Evolutionary conservation across 2,329 filamentous ascomycete genomes (phyloP).

Genomic region (Penicillium crustosum): DNA sequence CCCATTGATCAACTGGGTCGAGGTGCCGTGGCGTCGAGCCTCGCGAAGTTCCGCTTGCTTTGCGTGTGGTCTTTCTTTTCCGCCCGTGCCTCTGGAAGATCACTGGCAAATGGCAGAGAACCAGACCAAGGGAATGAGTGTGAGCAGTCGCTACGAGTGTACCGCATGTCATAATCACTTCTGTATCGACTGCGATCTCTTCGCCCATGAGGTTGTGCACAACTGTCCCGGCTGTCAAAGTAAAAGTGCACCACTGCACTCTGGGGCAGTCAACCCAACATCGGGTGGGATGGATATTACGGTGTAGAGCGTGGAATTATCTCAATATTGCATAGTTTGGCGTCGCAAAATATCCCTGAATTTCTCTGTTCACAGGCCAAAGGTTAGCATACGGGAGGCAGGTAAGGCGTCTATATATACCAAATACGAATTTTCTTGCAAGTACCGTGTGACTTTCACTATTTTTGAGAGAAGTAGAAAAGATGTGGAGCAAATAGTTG

Average conservation of each 20-base stretch:
- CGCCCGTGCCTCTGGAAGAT: slow-evolving; percentile 46
- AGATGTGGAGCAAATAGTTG: background rate
- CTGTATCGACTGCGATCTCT: slow-evolving; percentile 97
- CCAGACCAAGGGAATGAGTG: slow-evolving; percentile 67
- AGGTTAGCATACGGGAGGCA: background rate
- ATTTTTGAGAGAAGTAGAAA: background rate
- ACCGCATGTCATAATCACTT: slow-evolving; percentile 86
- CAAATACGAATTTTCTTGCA: background rate
- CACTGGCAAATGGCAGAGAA: slow-evolving; percentile 37
- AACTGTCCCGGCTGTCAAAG: slow-evolving; percentile 89
- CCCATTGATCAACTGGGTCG: slow-evolving; percentile 83
- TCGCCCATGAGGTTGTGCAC: slow-evolving; percentile 89
- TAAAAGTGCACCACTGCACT: slow-evolving; percentile 18
- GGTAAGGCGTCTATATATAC: background rate
- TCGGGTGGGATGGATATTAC: slow-evolving; percentile 39
- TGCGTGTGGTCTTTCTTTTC: slow-evolving; percentile 74
- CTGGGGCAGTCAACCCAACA: slow-evolving; percentile 18
- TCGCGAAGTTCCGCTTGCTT: slow-evolving; percentile 65
- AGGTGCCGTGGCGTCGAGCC: slow-evolving; percentile 80
- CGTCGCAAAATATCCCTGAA: slow-evolving; percentile 11
- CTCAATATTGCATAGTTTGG: slow-evolving; percentile 14
- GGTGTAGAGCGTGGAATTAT: slow-evolving; percentile 11
- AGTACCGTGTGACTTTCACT: background rate
- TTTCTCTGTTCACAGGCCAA: background rate
- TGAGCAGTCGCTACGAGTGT: slow-evolving; percentile 86